These are phyloP conservation scores for Sugiyamaella floridensis DNA, from an alignment of 805 yeast genomes.

Conservation along the genomic window DNA sequence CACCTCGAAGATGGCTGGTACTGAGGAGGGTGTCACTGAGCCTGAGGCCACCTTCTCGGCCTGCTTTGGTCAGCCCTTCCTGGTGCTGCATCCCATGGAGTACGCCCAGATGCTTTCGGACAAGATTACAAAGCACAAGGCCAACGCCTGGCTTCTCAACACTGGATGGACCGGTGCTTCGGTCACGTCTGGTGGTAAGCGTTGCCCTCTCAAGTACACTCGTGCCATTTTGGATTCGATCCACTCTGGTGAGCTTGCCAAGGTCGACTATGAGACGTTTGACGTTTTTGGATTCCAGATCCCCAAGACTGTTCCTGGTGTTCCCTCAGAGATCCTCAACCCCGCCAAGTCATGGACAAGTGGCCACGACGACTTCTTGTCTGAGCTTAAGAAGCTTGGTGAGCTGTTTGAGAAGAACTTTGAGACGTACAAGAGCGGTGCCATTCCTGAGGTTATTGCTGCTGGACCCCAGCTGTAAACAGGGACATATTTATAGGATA, in stretches of 20 bases:
- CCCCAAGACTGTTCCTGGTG: conserved; percentile 75
- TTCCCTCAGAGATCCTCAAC: conserved; percentile 77
- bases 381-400: conserved; percentile 62
- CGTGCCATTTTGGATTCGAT: conserved; percentile 93
- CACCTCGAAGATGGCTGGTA: conserved; percentile 99
- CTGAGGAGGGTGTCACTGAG: conserved; percentile 97
- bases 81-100: conserved; percentile 96
- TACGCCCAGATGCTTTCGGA: conserved; percentile 94
- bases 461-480: conserved; percentile 73
- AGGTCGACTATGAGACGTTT: conserved; percentile 75
- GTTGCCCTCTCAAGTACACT: conserved; percentile 96
- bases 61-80: conserved; percentile 98
- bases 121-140: conserved; percentile 81
- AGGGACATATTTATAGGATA: background rate
- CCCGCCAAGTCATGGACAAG: conserved; percentile 78
- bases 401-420: conserved; percentile 79
- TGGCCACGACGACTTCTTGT: conserved; percentile 45
- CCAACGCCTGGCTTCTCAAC: conserved; percentile 93
- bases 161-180: conserved; percentile 99
- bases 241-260: conserved; percentile 79
- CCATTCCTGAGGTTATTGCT: conserved; percentile 79
- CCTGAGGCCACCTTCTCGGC: conserved; percentile 98
- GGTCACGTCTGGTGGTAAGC: conserved; percentile 86
- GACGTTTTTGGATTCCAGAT: conserved; percentile 82
- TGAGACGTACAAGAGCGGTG: conserved; percentile 70